A percentile compares a stretch with the other conserved stretches of the same genome.
Conservation (phyloP, 768 basidiomycete species). For the Chlorophyllum brunneum region DNA sequence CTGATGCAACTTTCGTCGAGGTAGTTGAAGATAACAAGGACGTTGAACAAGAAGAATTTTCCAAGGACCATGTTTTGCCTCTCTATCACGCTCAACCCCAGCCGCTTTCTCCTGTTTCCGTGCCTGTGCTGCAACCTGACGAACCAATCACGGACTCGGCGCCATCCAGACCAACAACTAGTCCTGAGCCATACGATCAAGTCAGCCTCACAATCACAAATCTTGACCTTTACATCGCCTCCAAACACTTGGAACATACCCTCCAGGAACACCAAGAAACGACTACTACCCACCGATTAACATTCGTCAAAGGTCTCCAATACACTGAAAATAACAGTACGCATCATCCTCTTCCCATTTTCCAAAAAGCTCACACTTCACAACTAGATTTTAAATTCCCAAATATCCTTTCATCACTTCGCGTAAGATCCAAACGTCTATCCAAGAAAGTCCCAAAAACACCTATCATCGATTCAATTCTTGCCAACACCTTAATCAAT, state of each 20-base stretch:
- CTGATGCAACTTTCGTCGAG: neutral
- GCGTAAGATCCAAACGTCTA: neutral
- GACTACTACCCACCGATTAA: neutral
- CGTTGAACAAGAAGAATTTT: neutral
- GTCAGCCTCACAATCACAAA: neutral
- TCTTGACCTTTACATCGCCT: too few relatives aligned
- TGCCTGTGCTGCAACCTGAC: too few relatives aligned
- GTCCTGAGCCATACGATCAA: neutral
- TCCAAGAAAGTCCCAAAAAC: neutral
- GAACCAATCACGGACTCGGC: neutral
- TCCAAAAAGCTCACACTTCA: neutral
- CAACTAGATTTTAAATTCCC: constrained; percentile 2
- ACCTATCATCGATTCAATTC: neutral
- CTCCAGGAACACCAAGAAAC: neutral
- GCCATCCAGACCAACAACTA: too few relatives aligned
- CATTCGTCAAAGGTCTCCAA: constrained; percentile 5
- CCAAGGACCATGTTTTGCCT: neutral
- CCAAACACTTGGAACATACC: neutral
- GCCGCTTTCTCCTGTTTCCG: neutral
- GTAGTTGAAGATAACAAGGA: neutral
- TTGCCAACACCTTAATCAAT: neutral
- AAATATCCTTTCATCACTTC: neutral
- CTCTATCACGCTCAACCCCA: neutral
- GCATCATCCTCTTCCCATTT: neutral
- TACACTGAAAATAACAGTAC: constrained; percentile 2